A percentile compares a stretch with the other conserved stretches of the same genome.
Evolutionary conservation across 75 land plant species (phyloP).

Genomic region (Gnetum montanum): DNA sequence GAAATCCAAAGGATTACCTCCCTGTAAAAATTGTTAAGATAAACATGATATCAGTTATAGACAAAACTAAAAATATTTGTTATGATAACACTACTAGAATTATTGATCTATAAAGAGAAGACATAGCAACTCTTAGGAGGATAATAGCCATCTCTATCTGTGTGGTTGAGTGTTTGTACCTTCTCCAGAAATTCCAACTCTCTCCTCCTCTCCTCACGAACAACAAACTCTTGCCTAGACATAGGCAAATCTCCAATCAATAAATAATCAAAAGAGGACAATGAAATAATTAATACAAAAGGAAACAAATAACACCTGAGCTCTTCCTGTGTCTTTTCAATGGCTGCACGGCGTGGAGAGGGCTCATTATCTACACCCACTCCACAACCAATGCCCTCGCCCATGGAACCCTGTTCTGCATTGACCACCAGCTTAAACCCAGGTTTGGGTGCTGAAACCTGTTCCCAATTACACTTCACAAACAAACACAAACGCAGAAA

Average conservation of each 20-base stretch:
- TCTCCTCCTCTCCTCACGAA: slow-evolving; percentile 81
- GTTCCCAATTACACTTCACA: slow-evolving; percentile 2
- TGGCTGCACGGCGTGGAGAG: slow-evolving; percentile 72
- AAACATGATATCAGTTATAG: slow-evolving; percentile 4
- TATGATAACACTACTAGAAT: background rate
- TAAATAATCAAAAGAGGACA: background rate
- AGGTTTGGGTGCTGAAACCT: slow-evolving; percentile 40
- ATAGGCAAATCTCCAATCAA: slow-evolving; percentile 4
- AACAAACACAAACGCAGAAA: background rate
- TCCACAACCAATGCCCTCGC: slow-evolving; percentile 70
- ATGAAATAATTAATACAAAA: slow-evolving; percentile 4
- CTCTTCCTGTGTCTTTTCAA: slow-evolving; percentile 85
- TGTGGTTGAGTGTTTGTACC: slow-evolving; percentile 28
- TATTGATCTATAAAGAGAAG: background rate
- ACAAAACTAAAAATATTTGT: background rate
- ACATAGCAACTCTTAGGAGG: too few species aligned
- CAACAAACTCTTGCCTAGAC: slow-evolving; percentile 82
- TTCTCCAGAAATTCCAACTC: slow-evolving; percentile 96
- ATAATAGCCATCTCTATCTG: background rate
- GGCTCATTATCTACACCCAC: slow-evolving; percentile 47
- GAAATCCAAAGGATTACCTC: slow-evolving; percentile 92
- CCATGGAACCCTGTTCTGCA: slow-evolving; percentile 96
- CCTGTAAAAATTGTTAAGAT: slow-evolving; percentile 57
- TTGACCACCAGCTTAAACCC: slow-evolving; percentile 47
- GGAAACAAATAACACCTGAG: slow-evolving; percentile 41